Percentiles rank a stretch among this genome's conserved stretches.
Conservation (phyloP, 768 basidiomycete species). For the Gyrodon lividus region DNA sequence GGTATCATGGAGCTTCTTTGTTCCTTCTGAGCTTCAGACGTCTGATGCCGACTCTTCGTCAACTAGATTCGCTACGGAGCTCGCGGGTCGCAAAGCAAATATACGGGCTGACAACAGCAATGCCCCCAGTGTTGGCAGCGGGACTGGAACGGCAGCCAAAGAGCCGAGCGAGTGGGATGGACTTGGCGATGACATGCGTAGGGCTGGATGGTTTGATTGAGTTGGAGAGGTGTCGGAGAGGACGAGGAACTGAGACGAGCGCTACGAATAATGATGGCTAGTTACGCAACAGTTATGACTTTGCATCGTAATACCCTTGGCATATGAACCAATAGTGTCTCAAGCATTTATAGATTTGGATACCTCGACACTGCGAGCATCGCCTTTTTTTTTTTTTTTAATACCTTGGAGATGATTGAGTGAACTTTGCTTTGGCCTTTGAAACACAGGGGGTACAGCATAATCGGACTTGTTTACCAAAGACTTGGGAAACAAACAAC, state of each 20-base stretch:
- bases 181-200: conserved; percentile 38
- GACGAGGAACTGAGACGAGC: background rate
- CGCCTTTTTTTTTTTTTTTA: too few species aligned
- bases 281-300: too few species aligned
- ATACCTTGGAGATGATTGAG: too few species aligned
- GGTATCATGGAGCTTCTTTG: conserved; percentile 39
- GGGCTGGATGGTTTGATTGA: conserved; percentile 8
- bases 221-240: background rate
- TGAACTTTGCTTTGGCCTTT: too few species aligned
- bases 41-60: background rate
- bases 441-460: background rate
- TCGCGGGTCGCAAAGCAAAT: conserved; percentile 47
- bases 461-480: conserved; percentile 8
- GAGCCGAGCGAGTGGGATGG: conserved; percentile 52
- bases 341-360: too few species aligned
- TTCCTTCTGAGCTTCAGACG: background rate
- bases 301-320: background rate
- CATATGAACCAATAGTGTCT: too few species aligned
- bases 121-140: too few species aligned
- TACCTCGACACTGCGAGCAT: too few species aligned
- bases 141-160: background rate
- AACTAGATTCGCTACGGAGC: conserved; percentile 77
- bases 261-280: background rate
- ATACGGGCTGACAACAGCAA: too few species aligned
- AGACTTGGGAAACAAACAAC: conserved; percentile 20